Conservation (phyloP, 306 rosid species). For the Crotalaria pallida region DNA sequence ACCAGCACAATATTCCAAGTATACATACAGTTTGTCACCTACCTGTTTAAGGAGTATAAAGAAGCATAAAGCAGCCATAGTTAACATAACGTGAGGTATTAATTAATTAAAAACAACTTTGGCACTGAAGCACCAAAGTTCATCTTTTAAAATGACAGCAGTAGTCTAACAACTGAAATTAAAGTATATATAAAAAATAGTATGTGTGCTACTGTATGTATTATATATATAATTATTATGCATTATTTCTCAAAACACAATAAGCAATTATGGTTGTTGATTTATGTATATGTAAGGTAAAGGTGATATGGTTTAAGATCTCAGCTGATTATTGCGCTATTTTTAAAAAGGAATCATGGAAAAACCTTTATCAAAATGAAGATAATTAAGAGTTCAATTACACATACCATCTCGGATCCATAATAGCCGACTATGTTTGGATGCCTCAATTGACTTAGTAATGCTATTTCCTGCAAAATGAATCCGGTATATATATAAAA, state of each 20-base stretch:
- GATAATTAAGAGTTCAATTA: background rate
- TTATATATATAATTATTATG: background rate
- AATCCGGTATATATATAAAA: background rate
- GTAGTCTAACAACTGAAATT: background rate
- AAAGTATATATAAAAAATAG: constrained; percentile 6
- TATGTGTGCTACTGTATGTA: background rate
- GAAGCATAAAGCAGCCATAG: background rate
- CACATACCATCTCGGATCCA: constrained; percentile 64
- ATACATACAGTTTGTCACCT: constrained; percentile 77
- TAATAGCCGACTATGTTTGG: constrained; percentile 86
- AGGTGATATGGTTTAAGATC: background rate
- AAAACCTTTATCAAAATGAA: constrained; percentile 3
- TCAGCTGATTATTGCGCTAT: background rate
- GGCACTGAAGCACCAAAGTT: background rate
- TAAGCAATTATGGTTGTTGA: background rate
- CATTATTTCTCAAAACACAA: background rate
- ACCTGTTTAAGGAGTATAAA: constrained; percentile 52
- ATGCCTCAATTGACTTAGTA: constrained; percentile 78
- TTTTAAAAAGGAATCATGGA: background rate
- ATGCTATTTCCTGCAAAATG: constrained; percentile 69
- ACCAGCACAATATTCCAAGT: constrained; percentile 90
- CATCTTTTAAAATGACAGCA: constrained; percentile 26
- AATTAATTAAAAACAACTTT: background rate
- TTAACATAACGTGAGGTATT: background rate
- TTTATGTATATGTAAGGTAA: background rate